Conservation (phyloP, 139 green algal genomes). For the Pseudopediastrum boryanum region DNA sequence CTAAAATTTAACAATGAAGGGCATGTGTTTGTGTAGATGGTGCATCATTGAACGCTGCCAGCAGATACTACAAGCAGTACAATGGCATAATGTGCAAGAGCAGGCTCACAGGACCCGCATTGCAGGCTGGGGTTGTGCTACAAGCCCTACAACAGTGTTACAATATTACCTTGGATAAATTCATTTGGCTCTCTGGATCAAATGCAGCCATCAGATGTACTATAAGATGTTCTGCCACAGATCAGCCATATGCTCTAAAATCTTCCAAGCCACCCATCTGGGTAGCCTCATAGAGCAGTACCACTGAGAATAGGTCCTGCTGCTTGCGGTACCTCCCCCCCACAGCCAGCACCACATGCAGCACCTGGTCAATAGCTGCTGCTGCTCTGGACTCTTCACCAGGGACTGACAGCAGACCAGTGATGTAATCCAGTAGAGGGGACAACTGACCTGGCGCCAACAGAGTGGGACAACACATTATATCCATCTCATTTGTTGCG, state of each 20-base stretch:
- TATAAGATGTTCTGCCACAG: conserved; percentile 22
- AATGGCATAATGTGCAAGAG: no score
- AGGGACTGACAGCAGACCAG: conserved; percentile 3
- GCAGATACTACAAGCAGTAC: no score
- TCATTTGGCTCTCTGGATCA: no score
- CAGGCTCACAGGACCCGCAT: no score
- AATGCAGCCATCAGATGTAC: no score
- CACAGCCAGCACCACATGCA: conserved; percentile 28
- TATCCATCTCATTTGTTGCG: background rate
- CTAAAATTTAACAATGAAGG: no score
- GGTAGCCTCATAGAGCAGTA: conserved; percentile 50
- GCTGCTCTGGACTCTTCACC: conserved; percentile 3
- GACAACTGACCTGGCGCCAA: conserved; percentile 28
- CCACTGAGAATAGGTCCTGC: conserved; percentile 44
- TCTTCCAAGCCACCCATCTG: background rate
- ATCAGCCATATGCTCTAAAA: no score
- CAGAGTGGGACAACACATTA: background rate
- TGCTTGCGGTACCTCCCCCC: conserved; percentile 45
- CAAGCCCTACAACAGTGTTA: no score
- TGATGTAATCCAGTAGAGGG: conserved; percentile 45
- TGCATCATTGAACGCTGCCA: no score
- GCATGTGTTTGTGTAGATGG: no score
- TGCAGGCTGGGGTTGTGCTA: no score
- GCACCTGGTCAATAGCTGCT: conserved; percentile 15
- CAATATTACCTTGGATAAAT: no score